A percentile compares a stretch with the other conserved stretches of the same genome.
Evolutionary conservation across 805 yeast genomes (phyloP).

Genomic region (Torulaspora franciscae): DNA sequence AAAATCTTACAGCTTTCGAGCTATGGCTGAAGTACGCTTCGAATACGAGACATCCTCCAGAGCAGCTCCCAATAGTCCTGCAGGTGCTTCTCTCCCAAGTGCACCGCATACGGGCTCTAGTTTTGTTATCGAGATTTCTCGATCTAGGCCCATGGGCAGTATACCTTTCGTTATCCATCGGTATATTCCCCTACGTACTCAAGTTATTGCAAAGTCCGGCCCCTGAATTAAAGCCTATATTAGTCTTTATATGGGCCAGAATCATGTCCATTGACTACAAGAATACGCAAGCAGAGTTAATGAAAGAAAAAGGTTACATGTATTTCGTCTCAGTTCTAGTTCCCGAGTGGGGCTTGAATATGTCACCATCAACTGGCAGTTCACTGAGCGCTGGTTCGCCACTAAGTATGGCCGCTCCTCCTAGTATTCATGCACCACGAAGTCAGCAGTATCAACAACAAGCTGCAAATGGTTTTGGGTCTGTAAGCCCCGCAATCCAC

Average conservation of each 20-base stretch:
- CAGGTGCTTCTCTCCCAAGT: conserved; percentile 93
- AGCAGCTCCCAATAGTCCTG: conserved; percentile 87
- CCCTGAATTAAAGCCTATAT: conserved; percentile 86
- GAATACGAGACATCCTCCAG: conserved; percentile 80
- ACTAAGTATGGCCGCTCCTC: conserved; percentile 22
- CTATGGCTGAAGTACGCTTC: conserved; percentile 92
- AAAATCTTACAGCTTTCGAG: conserved; percentile 92
- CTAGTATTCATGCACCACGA: conserved; percentile 19
- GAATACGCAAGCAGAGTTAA: conserved; percentile 84
- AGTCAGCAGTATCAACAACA: conserved; percentile 18
- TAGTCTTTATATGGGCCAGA: conserved; percentile 96
- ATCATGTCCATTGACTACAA: conserved; percentile 92
- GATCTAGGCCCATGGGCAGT: conserved; percentile 99
- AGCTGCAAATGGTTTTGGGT: conserved; percentile 9
- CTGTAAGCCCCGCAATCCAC: conserved; percentile 7
- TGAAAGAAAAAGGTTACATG: conserved; percentile 85
- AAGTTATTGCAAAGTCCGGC: conserved; percentile 91
- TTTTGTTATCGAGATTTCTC: conserved; percentile 73
- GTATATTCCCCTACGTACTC: conserved; percentile 91
- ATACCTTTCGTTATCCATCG: conserved; percentile 83
- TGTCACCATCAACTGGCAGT: conserved; percentile 18
- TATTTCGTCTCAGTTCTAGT: conserved; percentile 80
- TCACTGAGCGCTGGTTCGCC: conserved; percentile 19
- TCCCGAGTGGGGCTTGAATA: conserved; percentile 34
- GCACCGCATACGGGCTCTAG: conserved; percentile 84